Evolutionary conservation across 1,139 yeast genomes (phyloP).

Genomic region (Pneumocystis jirovecii): DNA sequence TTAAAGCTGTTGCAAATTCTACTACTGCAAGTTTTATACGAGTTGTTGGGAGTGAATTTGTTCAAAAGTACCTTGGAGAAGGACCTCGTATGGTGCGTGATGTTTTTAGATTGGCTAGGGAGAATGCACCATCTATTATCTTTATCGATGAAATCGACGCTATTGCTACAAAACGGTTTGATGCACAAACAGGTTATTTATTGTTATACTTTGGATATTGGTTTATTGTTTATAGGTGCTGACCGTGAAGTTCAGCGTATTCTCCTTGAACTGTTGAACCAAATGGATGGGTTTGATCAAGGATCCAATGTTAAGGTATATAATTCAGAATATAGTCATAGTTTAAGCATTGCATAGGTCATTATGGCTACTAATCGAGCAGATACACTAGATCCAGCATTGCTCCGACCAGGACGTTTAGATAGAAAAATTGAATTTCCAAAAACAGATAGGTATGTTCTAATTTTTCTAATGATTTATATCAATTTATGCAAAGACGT

Average conservation of each 20-base stretch:
- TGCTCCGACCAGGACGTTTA: conserved; percentile 93
- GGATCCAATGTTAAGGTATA: conserved; percentile 62
- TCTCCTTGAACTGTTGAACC: conserved; percentile 83
- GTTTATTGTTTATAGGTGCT: conserved; percentile 35
- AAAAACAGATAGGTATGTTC: neutral
- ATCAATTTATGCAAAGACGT: conserved; percentile 78
- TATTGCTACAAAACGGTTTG: conserved; percentile 96
- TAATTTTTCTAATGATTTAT: neutral
- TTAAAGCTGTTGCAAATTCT: conserved; percentile 94
- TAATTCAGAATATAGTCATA: neutral
- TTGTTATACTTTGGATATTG: neutral
- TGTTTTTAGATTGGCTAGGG: conserved; percentile 91
- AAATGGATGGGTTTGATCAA: conserved; percentile 99
- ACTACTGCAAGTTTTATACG: conserved; percentile 92
- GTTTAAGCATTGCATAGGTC: conserved; percentile 28
- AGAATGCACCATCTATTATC: conserved; percentile 89
- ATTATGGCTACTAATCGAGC: conserved; percentile 99
- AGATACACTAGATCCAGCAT: conserved; percentile 93
- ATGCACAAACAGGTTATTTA: conserved; percentile 67
- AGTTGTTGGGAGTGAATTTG: conserved; percentile 95
- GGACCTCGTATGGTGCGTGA: conserved; percentile 99
- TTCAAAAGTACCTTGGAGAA: conserved; percentile 95
- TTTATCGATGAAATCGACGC: conserved; percentile 98
- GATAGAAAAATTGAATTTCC: conserved; percentile 98
- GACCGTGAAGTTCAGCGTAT: conserved; percentile 99